Conservation (phyloP, 345 rosid species). For the Conringia planisiliqua region DNA sequence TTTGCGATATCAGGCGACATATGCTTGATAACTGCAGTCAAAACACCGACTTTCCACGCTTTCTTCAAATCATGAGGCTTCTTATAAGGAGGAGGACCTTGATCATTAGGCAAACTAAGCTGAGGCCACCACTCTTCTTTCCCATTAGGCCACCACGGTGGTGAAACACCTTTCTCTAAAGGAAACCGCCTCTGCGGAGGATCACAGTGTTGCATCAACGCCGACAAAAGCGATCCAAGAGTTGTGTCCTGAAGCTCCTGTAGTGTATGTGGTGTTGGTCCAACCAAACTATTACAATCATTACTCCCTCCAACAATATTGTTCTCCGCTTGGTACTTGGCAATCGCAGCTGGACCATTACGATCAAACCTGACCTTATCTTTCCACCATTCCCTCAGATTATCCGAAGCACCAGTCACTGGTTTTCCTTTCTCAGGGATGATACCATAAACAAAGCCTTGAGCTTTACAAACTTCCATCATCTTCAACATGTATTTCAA, state of each 20-base stretch:
- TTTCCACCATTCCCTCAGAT: conserved; percentile 92
- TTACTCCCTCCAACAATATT: conserved; percentile 37
- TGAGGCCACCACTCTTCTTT: conserved; percentile 82
- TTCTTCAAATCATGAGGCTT: conserved; percentile 88
- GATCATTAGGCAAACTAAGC: conserved; percentile 55
- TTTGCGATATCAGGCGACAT: conserved; percentile 74
- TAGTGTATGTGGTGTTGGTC: conserved; percentile 53
- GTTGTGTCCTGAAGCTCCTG: conserved; percentile 84
- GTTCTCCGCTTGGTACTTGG: conserved; percentile 56
- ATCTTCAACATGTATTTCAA: conserved; percentile 80
- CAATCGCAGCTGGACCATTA: conserved; percentile 79
- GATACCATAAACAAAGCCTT: conserved; percentile 81
- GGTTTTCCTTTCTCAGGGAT: conserved; percentile 90
- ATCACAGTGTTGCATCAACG: conserved; percentile 84
- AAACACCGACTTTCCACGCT: conserved; percentile 79
- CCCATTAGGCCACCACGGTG: conserved; percentile 89
- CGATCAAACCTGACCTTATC: conserved; percentile 81
- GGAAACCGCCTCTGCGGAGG: conserved; percentile 87
- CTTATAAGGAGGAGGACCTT: conserved; percentile 79
- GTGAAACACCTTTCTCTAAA: conserved; percentile 74
- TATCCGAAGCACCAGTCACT: conserved; percentile 87
- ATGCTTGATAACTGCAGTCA: conserved; percentile 80
- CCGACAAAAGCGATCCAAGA: conserved; percentile 75
- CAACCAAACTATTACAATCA: conserved; percentile 36
- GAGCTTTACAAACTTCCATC: conserved; percentile 93